Evolutionary conservation across 352 stramenopile species (phyloP).

Genomic region (Peronospora belbahrii): DNA sequence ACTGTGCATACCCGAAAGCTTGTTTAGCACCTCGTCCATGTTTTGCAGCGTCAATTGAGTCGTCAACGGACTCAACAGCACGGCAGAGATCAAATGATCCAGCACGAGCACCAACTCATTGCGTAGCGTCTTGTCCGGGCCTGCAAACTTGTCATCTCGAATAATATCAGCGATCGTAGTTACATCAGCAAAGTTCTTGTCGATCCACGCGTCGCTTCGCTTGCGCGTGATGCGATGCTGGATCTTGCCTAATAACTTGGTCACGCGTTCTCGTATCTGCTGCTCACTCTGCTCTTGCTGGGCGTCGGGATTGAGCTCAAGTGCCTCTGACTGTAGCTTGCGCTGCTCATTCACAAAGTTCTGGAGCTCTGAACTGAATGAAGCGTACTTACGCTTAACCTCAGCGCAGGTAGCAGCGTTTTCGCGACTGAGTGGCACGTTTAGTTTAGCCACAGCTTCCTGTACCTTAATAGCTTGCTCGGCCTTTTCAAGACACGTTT

Average conservation of each 20-base stretch:
- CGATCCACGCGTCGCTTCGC: constrained; percentile 50
- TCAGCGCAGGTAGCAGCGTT: constrained; percentile 43
- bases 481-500: constrained; percentile 40
- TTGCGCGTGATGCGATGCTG: constrained; percentile 61
- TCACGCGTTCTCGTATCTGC: constrained; percentile 28
- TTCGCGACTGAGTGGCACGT: constrained; percentile 50
- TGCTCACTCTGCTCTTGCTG: constrained; percentile 20
- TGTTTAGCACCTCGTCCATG: constrained; percentile 34
- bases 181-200: constrained; percentile 52
- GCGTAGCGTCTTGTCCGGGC: constrained; percentile 33
- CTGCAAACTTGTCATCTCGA: constrained; percentile 16
- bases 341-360: constrained; percentile 53
- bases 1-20: constrained; percentile 27
- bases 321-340: constrained; percentile 34
- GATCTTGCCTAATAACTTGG: constrained; percentile 46
- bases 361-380: constrained; percentile 39
- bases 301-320: constrained; percentile 3
- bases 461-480: constrained; percentile 57
- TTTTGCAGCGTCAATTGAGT: constrained; percentile 26
- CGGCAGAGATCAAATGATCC: constrained; percentile 62
- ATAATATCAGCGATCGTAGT: constrained; percentile 32
- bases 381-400: constrained; percentile 48
- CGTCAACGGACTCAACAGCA: constrained; percentile 44
- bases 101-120: constrained; percentile 56
- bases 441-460: constrained; percentile 48